Evolutionary conservation across 257 asterid genomes (phyloP).

Genomic region (Phtheirospermum japonicum): DNA sequence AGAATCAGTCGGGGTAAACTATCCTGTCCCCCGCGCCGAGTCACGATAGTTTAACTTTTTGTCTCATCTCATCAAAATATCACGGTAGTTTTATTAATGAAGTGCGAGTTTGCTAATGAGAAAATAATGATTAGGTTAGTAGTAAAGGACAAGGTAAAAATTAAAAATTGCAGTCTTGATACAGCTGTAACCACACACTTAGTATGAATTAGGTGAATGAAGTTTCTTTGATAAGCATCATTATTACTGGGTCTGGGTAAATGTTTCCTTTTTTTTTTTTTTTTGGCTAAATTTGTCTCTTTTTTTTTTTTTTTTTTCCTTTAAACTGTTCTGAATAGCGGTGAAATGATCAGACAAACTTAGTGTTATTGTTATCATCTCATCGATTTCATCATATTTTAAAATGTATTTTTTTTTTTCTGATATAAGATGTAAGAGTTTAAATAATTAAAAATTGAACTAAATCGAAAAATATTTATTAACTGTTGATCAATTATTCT

Average conservation of each 20-base stretch:
- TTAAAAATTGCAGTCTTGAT: conserved; percentile 15
- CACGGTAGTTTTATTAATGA: conserved; percentile 13
- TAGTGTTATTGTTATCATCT: too few relatives aligned
- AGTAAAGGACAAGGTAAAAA: conserved; percentile 14
- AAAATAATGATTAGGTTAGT: not conserved
- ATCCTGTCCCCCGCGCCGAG: not conserved
- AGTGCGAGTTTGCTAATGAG: conserved; percentile 2
- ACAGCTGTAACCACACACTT: conserved; percentile 33
- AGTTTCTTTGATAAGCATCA: conserved; percentile 9
- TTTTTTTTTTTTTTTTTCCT: too few relatives aligned
- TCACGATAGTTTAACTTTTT: not conserved
- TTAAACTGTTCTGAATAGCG: not conserved
- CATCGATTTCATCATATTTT: too few relatives aligned
- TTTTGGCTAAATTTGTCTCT: not conserved
- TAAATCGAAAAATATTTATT: too few relatives aligned
- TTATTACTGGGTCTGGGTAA: not conserved
- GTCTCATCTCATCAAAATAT: conserved; percentile 7
- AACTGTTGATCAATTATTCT: too few relatives aligned
- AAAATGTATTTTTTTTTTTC: too few relatives aligned
- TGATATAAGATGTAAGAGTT: too few relatives aligned
- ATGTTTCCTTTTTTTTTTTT: not conserved
- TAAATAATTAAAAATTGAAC: too few relatives aligned
- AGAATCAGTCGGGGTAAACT: too few relatives aligned
- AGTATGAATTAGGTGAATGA: conserved; percentile 22
- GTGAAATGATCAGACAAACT: too few relatives aligned